Conservation (phyloP, 2,329 filamentous ascomycete genomes). For the Colletotrichum acutatum region DNA sequence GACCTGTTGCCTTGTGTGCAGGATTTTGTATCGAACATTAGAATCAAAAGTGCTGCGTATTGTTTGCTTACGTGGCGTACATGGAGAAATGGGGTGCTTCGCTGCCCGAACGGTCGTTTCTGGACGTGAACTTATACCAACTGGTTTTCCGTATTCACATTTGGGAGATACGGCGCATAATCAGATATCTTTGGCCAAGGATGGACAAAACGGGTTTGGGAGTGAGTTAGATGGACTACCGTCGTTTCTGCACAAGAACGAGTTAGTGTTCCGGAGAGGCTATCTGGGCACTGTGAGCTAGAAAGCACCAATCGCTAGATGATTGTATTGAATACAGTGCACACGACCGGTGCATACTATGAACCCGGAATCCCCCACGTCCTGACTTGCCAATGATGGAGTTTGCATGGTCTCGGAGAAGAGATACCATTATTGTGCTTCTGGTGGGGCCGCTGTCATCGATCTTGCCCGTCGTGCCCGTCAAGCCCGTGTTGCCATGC, state of each 20-base stretch:
- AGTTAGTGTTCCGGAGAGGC: background rate
- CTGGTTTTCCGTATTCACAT: slow-evolving; percentile 4
- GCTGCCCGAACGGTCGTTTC: slow-evolving; percentile 31
- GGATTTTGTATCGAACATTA: background rate
- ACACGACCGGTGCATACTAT: background rate
- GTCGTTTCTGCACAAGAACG: slow-evolving; percentile 31
- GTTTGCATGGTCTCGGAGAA: background rate
- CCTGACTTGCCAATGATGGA: background rate
- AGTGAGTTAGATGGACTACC: slow-evolving; percentile 25
- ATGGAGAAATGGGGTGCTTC: slow-evolving; percentile 3
- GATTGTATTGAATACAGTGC: background rate
- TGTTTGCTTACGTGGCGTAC: slow-evolving; percentile 30
- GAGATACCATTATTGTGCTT: background rate
- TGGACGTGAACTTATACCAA: slow-evolving; percentile 31
- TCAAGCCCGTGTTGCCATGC: background rate
- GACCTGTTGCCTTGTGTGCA: background rate
- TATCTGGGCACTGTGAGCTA: slow-evolving; percentile 19
- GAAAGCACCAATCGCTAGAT: slow-evolving; percentile 28
- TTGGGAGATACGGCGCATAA: slow-evolving; percentile 31
- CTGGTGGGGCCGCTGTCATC: background rate
- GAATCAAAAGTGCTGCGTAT: slow-evolving; percentile 28
- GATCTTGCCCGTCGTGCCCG: background rate
- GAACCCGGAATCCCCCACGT: background rate
- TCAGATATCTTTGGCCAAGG: slow-evolving; percentile 24
- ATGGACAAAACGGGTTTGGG: slow-evolving; percentile 2